A percentile compares a stretch with the other conserved stretches of the same genome.
These are phyloP conservation scores for Loxodes magnus DNA, from an alignment of 73 alveolate genomes.

Conservation along the genomic window DNA sequence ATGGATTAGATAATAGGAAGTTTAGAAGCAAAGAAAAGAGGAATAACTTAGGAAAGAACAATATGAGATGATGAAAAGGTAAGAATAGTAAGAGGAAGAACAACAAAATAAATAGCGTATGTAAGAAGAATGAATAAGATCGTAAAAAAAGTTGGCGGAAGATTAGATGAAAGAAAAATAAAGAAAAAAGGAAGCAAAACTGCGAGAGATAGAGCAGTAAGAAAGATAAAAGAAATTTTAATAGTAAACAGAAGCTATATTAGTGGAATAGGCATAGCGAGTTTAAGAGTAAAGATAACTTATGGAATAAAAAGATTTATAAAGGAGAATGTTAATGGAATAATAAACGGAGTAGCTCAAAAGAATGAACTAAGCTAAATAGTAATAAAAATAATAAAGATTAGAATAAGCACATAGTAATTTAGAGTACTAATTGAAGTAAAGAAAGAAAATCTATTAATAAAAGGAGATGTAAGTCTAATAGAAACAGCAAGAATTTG, in stretches of 20 bases:
- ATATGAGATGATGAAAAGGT: slow-evolving; percentile 4
- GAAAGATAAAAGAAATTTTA: not conserved
- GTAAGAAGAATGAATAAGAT: slow-evolving; percentile 2
- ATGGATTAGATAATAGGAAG: not conserved
- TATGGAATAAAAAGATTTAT: slow-evolving; percentile 21
- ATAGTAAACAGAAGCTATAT: slow-evolving; percentile 5
- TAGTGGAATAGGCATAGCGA: slow-evolving; percentile 3
- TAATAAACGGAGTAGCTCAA: slow-evolving; percentile 7
- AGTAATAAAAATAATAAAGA: slow-evolving; percentile 21
- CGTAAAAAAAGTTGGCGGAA: not conserved
- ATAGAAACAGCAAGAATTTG: slow-evolving; percentile 16
- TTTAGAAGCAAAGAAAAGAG: not conserved
- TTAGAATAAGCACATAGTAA: slow-evolving; percentile 8
- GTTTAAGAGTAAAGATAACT: slow-evolving; percentile 13
- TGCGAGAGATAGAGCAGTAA: not conserved
- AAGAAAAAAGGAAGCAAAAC: slow-evolving; percentile 7
- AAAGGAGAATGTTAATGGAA: slow-evolving; percentile 8
- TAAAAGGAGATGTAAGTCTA: slow-evolving; percentile 21
- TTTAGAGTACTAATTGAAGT: slow-evolving; percentile 10
- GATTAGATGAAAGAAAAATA: slow-evolving; percentile 1
- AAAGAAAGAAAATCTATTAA: slow-evolving; percentile 2
- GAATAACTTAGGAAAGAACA: slow-evolving; percentile 7
- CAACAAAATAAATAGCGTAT: not conserved
- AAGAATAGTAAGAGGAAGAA: not conserved
- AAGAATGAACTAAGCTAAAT: slow-evolving; percentile 10